Evolutionary conservation across 2,329 filamentous ascomycete genomes (phyloP).

Genomic region (Cryphonectria radicalis): DNA sequence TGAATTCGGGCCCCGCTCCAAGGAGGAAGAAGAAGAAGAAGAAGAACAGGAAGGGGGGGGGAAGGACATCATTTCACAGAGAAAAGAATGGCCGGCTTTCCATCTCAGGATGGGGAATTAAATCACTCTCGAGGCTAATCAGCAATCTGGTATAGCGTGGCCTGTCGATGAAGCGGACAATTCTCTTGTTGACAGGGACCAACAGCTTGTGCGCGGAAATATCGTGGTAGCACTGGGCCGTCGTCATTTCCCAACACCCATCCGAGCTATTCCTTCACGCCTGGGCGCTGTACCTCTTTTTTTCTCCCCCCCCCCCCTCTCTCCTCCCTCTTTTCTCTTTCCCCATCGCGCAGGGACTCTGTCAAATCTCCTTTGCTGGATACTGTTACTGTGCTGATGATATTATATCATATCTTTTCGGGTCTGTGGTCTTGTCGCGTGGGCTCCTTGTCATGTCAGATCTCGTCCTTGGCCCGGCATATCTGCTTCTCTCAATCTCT

Average conservation of each 20-base stretch:
- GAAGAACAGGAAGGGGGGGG: background rate
- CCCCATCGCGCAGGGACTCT: background rate
- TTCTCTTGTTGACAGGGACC: slow-evolving; percentile 3
- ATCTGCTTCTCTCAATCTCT: background rate
- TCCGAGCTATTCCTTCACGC: slow-evolving; percentile 7
- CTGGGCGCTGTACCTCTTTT: background rate
- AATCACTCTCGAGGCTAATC: background rate
- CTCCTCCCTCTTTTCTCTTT: background rate
- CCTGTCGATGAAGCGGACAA: slow-evolving; percentile 1
- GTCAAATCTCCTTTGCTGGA: background rate
- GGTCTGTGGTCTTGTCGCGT: background rate
- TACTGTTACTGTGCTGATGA: background rate
- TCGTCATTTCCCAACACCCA: slow-evolving; percentile 13
- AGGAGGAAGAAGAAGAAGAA: background rate
- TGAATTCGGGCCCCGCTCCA: background rate
- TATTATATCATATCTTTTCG: background rate
- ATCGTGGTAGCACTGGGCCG: slow-evolving; percentile 13
- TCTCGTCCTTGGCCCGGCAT: background rate
- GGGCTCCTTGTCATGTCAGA: background rate
- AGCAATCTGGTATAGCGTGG: background rate
- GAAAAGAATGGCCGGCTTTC: background rate
- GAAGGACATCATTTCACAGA: background rate
- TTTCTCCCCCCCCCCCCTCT: background rate
- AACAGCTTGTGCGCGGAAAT: slow-evolving; percentile 6
- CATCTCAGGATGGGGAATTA: background rate